These are phyloP conservation scores for Sordariomycetes sp. DNA, from an alignment of 2,329 filamentous ascomycete genomes.

Conservation along the genomic window DNA sequence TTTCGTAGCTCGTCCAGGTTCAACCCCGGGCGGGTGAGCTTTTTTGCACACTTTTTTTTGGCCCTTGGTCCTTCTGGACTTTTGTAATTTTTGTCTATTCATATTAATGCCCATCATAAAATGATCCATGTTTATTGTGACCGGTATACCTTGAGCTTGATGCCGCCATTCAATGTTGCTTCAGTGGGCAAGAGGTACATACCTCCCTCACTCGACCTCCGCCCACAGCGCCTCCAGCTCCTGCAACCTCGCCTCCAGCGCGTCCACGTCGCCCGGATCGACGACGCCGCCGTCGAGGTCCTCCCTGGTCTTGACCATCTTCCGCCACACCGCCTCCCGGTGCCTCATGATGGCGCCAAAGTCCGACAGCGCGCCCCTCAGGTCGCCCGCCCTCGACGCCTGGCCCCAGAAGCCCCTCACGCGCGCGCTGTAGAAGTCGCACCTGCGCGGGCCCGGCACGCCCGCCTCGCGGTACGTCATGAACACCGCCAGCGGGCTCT, in stretches of 20 bases:
- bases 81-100: too few relatives aligned
- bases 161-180: too few relatives aligned
- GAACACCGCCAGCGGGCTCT: slow-evolving; percentile 2
- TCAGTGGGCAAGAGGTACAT: too few relatives aligned
- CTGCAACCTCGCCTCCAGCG: background rate
- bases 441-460: background rate
- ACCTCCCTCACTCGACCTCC: background rate
- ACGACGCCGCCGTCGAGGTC: background rate
- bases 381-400: background rate
- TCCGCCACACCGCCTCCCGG: slow-evolving; percentile 2
- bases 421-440: slow-evolving; percentile 2
- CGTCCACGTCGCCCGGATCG: background rate
- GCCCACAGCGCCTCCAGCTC: slow-evolving; percentile 2
- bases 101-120: too few relatives aligned
- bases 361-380: background rate
- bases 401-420: slow-evolving; percentile 4
- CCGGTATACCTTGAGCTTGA: too few relatives aligned
- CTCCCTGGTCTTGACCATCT: background rate
- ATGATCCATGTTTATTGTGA: too few relatives aligned
- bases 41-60: too few relatives aligned
- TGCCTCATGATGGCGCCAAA: slow-evolving; percentile 4
- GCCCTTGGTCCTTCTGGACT: too few relatives aligned
- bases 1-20: too few relatives aligned
- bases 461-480: slow-evolving; percentile 4
- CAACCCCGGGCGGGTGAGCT: too few relatives aligned